phyloP scores from a whole-genome alignment of 306 rosid species.

The Styphnolobium japonicum region DNA sequence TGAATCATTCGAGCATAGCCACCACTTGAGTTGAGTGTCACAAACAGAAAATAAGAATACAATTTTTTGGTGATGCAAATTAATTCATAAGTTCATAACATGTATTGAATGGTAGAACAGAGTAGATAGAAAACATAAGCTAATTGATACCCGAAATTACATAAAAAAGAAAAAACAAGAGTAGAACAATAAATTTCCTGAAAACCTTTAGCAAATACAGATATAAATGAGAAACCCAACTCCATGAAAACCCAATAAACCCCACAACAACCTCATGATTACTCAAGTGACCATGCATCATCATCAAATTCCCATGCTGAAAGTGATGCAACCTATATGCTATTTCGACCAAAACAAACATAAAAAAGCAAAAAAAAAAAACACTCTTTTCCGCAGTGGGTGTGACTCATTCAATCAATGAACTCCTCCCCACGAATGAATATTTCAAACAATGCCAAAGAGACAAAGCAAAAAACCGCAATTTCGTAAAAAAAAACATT shows the following conservation, averaged over 20 bases:
- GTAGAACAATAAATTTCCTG: no score
- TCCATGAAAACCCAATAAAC: constrained; percentile 14
- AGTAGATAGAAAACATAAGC: no score
- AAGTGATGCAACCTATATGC: constrained; percentile 16
- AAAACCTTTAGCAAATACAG: constrained; percentile 28
- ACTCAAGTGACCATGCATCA: constrained; percentile 26
- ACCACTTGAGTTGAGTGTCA: neutral
- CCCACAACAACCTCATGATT: constrained; percentile 22
- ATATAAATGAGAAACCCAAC: constrained; percentile 12
- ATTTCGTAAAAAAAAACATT: constrained; percentile 1
- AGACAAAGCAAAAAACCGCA: neutral
- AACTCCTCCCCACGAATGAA: neutral
- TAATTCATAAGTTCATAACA: no score
- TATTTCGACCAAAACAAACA: neutral
- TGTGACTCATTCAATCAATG: constrained; percentile 4
- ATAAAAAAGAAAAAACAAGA: no score
- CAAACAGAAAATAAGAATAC: neutral
- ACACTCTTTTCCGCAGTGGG: neutral
- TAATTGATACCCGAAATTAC: no score
- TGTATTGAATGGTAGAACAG: no score
- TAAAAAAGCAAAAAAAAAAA: neutral
- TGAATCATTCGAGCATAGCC: neutral
- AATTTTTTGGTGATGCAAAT: neutral
- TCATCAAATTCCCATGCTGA: constrained; percentile 27
- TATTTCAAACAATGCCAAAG: constrained; percentile 4